Evolutionary conservation across 1,139 yeast species (phyloP), one percentile per base, ranked within the genome.

Genomic region (Blastobotrys niveus): DNA sequence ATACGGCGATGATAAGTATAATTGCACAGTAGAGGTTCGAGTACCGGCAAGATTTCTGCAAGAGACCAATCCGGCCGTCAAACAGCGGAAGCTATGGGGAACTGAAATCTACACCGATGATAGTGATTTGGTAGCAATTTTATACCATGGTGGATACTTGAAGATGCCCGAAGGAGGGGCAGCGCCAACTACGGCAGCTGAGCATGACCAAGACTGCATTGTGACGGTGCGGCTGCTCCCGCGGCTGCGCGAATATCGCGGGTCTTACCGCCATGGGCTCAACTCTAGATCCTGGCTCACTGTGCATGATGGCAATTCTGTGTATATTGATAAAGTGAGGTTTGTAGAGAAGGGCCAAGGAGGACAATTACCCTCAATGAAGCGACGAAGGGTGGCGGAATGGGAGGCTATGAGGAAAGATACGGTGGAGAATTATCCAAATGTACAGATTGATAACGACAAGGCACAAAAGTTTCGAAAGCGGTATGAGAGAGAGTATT

Each of bases 61-160:
- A 18, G 50, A 60, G 8, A 61, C 59, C 14, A 71, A 73, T 46
- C 65, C 64, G 24, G 67, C 71, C 31, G 66, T 70, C 14, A 60
- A 59, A 32, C 71, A 75, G 48, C 68, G 95, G 34, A 76, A 77
- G 45, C 58, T 88, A 1, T 91, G 97, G 97, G 98, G 98, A 2
- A 86, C 95, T 0, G 88, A 82, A 43, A 70, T 91, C 2, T 91
- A 89, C 63, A 85, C 96, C 1, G 97, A 91, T 62, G 98, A 91
- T 63, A 83, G 95, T 1, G 95, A 91, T 60, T 67, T 89, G 3
- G 73, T 91, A 34, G 72, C 85, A 2, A 83, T 81, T 0, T 66
- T 89, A 48, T 74, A 79, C 50, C 97, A 91, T 58, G 66, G 77
- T 50, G 96, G 96, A 0, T 68, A 81, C 22, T 70, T 85, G 20